phyloP scores from a whole-genome alignment of 768 basidiomycete species.

The Tylopilus sp. region DNA sequence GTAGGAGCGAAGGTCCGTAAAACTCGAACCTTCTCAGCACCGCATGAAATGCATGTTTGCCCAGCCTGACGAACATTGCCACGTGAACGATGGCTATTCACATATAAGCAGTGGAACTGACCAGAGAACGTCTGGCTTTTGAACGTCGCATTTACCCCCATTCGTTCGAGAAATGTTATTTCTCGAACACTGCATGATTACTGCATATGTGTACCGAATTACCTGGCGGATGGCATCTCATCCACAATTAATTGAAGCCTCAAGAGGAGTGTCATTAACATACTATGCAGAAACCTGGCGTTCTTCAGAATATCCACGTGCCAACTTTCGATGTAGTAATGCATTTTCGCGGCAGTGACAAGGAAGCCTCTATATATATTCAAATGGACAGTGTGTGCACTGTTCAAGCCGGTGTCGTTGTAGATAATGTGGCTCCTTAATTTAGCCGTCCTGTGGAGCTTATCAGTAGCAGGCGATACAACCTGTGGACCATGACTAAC shows the following conservation, averaged over 20 bases:
- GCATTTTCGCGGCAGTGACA: slow-evolving; percentile 82
- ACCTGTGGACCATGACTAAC: slow-evolving; percentile 39
- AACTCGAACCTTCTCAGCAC: slow-evolving; percentile 54
- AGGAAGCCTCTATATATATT: slow-evolving; percentile 89
- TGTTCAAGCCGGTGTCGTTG: slow-evolving; percentile 70
- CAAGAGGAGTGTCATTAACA: slow-evolving; percentile 15
- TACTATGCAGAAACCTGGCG: slow-evolving; percentile 54
- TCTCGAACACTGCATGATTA: slow-evolving; percentile 45
- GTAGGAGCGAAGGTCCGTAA: slow-evolving; percentile 46
- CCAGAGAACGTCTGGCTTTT: slow-evolving; percentile 59
- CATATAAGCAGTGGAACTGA: slow-evolving; percentile 30
- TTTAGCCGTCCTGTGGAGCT: slow-evolving; percentile 55
- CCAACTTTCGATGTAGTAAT: slow-evolving; percentile 72
- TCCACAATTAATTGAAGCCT: slow-evolving; percentile 25
- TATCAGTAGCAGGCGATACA: slow-evolving; percentile 2
- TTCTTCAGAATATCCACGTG: slow-evolving; percentile 42
- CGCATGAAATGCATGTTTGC: slow-evolving; percentile 71
- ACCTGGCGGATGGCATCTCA: slow-evolving; percentile 57
- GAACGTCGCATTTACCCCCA: slow-evolving; percentile 41
- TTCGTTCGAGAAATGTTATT: slow-evolving; percentile 38
- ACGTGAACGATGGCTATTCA: slow-evolving; percentile 2
- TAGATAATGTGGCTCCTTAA: slow-evolving; percentile 77
- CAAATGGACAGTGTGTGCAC: slow-evolving; percentile 53
- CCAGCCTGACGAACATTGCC: slow-evolving; percentile 53
- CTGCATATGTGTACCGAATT: slow-evolving; percentile 52